Conservation (phyloP, 2,329 filamentous ascomycete species). For the Aureobasidium zeae region DNA sequence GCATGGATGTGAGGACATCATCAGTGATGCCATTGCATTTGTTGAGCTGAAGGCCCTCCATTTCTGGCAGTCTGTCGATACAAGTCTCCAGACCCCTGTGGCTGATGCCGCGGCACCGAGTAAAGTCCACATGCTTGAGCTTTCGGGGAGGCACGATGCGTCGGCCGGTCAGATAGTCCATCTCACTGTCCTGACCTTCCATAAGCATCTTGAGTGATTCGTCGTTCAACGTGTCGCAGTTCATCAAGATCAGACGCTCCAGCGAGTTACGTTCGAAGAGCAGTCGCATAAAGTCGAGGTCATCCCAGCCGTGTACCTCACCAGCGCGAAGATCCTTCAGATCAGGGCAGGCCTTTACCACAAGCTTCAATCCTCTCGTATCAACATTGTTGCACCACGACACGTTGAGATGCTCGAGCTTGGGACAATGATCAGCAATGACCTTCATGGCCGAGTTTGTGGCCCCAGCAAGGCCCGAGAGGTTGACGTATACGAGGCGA, state of each 20-base stretch:
- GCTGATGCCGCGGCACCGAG: slow-evolving; percentile 66
- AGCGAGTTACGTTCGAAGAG: slow-evolving; percentile 75
- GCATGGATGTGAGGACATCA: slow-evolving; percentile 57
- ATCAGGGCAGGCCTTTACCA: slow-evolving; percentile 63
- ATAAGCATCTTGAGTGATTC: slow-evolving; percentile 63
- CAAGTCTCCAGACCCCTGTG: slow-evolving; percentile 62
- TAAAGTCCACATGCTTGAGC: slow-evolving; percentile 76
- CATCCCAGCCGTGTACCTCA: slow-evolving; percentile 72
- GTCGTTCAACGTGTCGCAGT: slow-evolving; percentile 71
- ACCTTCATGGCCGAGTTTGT: slow-evolving; percentile 81
- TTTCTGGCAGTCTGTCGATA: slow-evolving; percentile 62
- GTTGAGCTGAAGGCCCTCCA: slow-evolving; percentile 76
- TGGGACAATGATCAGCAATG: slow-evolving; percentile 69
- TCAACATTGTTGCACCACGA: slow-evolving; percentile 90
- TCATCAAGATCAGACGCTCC: slow-evolving; percentile 71
- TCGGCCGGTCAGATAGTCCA: slow-evolving; percentile 69
- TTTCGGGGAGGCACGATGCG: slow-evolving; percentile 68
- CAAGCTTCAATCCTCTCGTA: slow-evolving; percentile 60
- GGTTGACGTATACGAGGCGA: slow-evolving; percentile 71
- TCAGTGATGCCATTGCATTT: slow-evolving; percentile 70
- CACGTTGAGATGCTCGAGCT: slow-evolving; percentile 76
- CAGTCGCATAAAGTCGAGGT: slow-evolving; percentile 58
- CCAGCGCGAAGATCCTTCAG: slow-evolving; percentile 73
- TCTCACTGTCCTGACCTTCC: slow-evolving; percentile 63
- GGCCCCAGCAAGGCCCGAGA: slow-evolving; percentile 70